Evolutionary conservation across 768 basidiomycete species (phyloP), one percentile per base, ranked within the genome.

Genomic region (Serendipita indica): DNA sequence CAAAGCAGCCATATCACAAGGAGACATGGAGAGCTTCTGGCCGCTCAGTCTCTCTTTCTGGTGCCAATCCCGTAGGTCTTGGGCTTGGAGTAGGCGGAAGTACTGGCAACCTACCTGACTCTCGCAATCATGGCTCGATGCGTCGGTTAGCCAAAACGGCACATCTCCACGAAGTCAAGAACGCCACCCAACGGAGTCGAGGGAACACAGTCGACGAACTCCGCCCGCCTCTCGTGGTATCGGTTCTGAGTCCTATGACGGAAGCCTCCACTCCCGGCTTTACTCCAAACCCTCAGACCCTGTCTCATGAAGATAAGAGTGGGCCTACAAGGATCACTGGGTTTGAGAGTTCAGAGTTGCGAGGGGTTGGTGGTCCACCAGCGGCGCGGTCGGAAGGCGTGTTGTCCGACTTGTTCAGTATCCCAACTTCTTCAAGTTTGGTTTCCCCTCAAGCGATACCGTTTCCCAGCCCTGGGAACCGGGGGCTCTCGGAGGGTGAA

Each of bases 131-230:
- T n/a, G 4, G 16, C 4, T 60, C 57, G 14, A 25, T 25, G 20
- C 59, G 52, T 20, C 20, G 37, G 35, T 59, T 62, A 5, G 61
- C 61, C 16, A 61, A 60, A 33, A 62, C 59, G 32, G 45, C 63
- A 10, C 63, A 64, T 39, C 22, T 64, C 34, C 63, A 64, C 34
- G 63, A 64, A 32, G 60, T 61, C 16, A 58, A 60, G 28, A 54
- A 54, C 49, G 35, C 10, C 10, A n/a, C 35, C 35, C 7, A 16
- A 28, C 16, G n/a, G 22, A 54, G 49, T 28, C 49, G 30, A n/a
- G 16, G 49, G 49, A 43, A 43, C 30, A 54, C 49, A 27, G 49
- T 32, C 20, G 30, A 25, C 22, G 49, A 54, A 27, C 49, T 10
- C 10, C 20, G 22, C 1, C 22, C 10, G 20, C 20, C n/a, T 32